Percentiles rank a stretch among this genome's conserved stretches.
Conservation (phyloP, 345 rosid genomes). For the Xanthoceras sorbifolium region DNA sequence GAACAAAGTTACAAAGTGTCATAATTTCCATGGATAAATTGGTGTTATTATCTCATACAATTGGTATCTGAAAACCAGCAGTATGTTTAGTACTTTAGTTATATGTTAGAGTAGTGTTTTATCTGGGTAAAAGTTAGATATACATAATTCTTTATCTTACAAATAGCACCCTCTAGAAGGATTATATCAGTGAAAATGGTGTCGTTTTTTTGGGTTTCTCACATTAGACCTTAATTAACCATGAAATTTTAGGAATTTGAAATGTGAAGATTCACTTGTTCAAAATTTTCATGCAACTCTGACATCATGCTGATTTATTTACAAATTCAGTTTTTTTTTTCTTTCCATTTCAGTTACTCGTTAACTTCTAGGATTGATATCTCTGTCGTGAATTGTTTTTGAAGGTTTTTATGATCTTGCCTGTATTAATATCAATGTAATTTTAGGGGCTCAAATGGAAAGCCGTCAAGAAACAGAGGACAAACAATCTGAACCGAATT, state of each 20-base stretch:
- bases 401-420: neutral
- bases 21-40: no score
- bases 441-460: constrained; percentile 39
- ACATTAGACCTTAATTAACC: neutral
- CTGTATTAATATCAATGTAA: neutral
- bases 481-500: constrained; percentile 25
- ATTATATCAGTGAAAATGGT: neutral
- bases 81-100: neutral
- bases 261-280: neutral
- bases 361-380: neutral
- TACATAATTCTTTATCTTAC: neutral
- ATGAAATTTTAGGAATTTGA: neutral
- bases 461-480: constrained; percentile 32
- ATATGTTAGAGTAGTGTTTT: neutral
- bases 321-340: neutral
- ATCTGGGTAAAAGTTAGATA: neutral
- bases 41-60: no score
- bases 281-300: neutral
- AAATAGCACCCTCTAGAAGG: neutral
- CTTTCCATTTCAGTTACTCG: neutral
- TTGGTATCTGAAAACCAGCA: neutral
- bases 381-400: neutral
- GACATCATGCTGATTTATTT: neutral
- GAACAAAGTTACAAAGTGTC: neutral
- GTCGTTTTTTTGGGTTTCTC: neutral